A percentile compares a stretch with the other conserved stretches of the same genome.
Conservation (phyloP, 2,329 filamentous ascomycete species). For the Aspergillus sp. region DNA sequence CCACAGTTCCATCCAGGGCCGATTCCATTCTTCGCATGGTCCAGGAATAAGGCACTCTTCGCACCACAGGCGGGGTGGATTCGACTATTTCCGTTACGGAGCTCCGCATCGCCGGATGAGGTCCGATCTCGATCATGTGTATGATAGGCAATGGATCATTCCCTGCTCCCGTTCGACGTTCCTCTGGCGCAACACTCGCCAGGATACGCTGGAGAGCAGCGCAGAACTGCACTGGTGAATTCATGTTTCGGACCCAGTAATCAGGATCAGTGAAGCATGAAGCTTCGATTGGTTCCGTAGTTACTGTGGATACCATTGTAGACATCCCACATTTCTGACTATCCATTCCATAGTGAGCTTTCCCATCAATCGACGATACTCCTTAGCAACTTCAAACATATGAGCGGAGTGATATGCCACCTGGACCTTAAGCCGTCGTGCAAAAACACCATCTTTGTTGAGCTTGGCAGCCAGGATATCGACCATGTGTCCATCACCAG, state of each 20-base stretch:
- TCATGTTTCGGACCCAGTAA: conserved; percentile 23
- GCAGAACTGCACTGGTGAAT: conserved; percentile 14
- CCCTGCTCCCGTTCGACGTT: too few relatives aligned
- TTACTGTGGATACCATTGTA: neutral
- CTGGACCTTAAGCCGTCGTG: conserved; percentile 23
- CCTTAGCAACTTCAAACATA: conserved; percentile 22
- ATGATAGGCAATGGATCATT: too few relatives aligned
- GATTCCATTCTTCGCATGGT: conserved; percentile 13
- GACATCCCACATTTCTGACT: too few relatives aligned
- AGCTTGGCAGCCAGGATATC: conserved; percentile 1
- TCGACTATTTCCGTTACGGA: conserved; percentile 23
- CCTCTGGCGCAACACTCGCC: neutral
- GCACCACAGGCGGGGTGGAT: neutral
- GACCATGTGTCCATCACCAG: conserved; percentile 5
- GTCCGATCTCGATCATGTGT: conserved; percentile 28
- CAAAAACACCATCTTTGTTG: conserved; percentile 3
- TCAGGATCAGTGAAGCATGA: neutral
- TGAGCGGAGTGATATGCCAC: conserved; percentile 41
- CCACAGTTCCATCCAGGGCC: conserved; percentile 8
- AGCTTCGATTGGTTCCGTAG: neutral
- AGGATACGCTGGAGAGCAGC: conserved; percentile 5
- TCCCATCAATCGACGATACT: conserved; percentile 13
- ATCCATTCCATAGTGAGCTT: conserved; percentile 1
- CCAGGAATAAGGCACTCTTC: conserved; percentile 16
- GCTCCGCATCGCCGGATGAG: conserved; percentile 28